Percentiles rank a stretch among this genome's conserved stretches.
These are phyloP conservation scores for Heterobasidion parviporum DNA, from an alignment of 1,284 basidiomycete species.

Conservation along the genomic window DNA sequence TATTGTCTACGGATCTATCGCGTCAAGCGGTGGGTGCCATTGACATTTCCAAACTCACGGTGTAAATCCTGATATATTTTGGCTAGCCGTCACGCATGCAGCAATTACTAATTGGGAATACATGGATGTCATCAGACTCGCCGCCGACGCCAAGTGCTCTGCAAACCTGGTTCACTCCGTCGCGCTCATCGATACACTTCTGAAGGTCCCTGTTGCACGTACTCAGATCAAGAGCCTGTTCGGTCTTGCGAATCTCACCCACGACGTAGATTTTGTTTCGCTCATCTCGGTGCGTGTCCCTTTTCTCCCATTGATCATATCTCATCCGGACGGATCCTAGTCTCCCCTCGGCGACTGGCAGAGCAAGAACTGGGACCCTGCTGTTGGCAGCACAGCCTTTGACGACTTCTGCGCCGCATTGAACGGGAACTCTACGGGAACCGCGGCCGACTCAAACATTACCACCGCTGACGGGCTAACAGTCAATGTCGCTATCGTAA, in stretches of 20 bases:
- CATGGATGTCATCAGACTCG: slow-evolving; percentile 77
- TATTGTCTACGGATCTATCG: slow-evolving; percentile 86
- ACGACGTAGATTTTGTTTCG: slow-evolving; percentile 76
- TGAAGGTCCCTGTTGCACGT: slow-evolving; percentile 37
- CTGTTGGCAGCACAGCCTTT: slow-evolving; percentile 50
- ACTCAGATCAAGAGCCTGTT: slow-evolving; percentile 61
- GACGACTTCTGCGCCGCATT: slow-evolving; percentile 69
- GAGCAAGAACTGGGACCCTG: slow-evolving; percentile 71
- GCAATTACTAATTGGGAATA: slow-evolving; percentile 75
- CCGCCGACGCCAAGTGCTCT: slow-evolving; percentile 69
- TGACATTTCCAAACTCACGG: neutral
- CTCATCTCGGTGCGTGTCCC: slow-evolving; percentile 44
- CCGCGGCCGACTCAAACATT: slow-evolving; percentile 21
- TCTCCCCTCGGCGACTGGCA: slow-evolving; percentile 50
- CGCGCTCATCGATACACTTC: slow-evolving; percentile 52
- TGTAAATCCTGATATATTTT: slow-evolving; percentile 8
- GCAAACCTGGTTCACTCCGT: slow-evolving; percentile 61
- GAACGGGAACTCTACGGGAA: slow-evolving; percentile 11
- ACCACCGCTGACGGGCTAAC: slow-evolving; percentile 32
- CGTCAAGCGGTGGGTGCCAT: slow-evolving; percentile 62
- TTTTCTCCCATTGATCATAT: neutral
- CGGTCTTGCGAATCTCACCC: slow-evolving; percentile 56
- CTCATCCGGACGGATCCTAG: slow-evolving; percentile 14
- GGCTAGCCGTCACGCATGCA: slow-evolving; percentile 65
- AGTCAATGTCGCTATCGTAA: slow-evolving; percentile 53